Conservation (phyloP, 352 stramenopile species). For the Aphanomyces invadans region DNA sequence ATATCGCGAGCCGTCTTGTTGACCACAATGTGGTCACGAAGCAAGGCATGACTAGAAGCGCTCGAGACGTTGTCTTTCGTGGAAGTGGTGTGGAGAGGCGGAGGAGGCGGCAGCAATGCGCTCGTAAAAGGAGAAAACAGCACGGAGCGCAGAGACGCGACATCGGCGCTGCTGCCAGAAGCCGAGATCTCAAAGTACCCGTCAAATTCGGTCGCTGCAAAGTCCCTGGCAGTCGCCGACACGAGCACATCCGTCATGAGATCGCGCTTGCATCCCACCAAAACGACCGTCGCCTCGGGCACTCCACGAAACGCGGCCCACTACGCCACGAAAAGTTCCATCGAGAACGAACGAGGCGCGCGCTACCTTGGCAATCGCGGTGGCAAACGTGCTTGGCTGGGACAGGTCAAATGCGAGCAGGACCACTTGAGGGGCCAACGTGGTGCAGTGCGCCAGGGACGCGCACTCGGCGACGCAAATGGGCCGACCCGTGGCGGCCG, state of each 20-base stretch:
- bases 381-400: not conserved
- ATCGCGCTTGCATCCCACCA: not conserved
- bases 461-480: not conserved
- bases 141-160: not conserved
- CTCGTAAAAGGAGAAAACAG: not conserved
- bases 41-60: not conserved
- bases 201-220: not conserved
- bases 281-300: not conserved
- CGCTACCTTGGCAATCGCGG: not conserved
- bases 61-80: not conserved
- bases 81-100: too few relatives aligned
- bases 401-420: slow-evolving; percentile 6
- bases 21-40: not conserved
- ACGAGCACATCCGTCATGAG: not conserved
- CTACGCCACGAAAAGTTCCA: not conserved
- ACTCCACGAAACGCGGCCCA: not conserved
- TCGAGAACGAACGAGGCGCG: not conserved
- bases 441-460: not conserved
- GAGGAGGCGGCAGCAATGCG: not conserved
- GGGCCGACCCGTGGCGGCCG: not conserved
- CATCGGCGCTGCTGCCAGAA: too few relatives aligned
- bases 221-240: not conserved
- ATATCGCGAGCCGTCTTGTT: not conserved
- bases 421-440: not conserved
- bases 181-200: not conserved